Percentiles rank a stretch among this genome's conserved stretches.
Evolutionary conservation across 495 filamentous ascomycete species (phyloP).

Genomic region (Penicillium macrosclerotiorum): DNA sequence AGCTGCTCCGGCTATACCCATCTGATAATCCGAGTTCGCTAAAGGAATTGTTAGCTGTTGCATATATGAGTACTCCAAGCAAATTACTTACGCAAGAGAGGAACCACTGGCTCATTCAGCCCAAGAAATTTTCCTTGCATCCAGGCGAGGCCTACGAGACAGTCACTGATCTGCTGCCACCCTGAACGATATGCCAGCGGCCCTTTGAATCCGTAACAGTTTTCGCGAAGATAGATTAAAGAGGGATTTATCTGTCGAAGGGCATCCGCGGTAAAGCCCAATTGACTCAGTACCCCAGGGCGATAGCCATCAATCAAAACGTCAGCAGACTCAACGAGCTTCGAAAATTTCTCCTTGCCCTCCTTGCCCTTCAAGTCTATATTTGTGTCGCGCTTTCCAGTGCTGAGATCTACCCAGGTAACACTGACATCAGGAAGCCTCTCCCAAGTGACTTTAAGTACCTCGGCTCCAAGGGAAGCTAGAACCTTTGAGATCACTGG

Average conservation of each 20-base stretch:
- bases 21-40: too few species aligned
- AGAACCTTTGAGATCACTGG: conserved; percentile 55
- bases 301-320: conserved; percentile 59
- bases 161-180: conserved; percentile 59
- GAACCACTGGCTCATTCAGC: too few species aligned
- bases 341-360: conserved; percentile 36
- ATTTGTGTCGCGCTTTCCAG: conserved; percentile 53
- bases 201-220: conserved; percentile 58
- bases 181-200: conserved; percentile 50
- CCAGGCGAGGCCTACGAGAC: too few species aligned
- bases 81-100: too few species aligned
- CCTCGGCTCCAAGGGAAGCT: conserved; percentile 53
- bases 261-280: conserved; percentile 47
- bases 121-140: too few species aligned
- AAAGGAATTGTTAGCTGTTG: too few species aligned
- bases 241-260: conserved; percentile 33
- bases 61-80: too few species aligned
- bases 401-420: conserved; percentile 51
- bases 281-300: conserved; percentile 47
- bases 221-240: conserved; percentile 51
- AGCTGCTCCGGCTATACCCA: too few species aligned
- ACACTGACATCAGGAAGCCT: conserved; percentile 46
- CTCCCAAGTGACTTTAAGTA: conserved; percentile 57
- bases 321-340: conserved; percentile 51
- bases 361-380: conserved; percentile 48